phyloP scores from a whole-genome alignment of 495 filamentous ascomycete species.

The Aspergillus ostianus region DNA sequence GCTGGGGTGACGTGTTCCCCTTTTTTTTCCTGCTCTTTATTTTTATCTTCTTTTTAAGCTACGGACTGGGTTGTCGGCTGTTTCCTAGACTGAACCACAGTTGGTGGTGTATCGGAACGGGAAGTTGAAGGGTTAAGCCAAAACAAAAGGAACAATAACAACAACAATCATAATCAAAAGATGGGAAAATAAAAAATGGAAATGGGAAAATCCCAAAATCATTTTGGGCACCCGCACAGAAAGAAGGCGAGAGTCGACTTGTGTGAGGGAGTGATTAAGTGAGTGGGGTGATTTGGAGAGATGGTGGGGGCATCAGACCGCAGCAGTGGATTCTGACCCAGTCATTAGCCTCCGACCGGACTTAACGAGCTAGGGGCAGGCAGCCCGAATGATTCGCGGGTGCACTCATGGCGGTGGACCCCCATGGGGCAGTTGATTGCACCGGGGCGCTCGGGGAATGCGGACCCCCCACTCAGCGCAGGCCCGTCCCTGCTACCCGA shows the following conservation, averaged over 20 bases:
- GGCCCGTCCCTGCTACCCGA: constrained; percentile 24
- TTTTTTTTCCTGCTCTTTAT: neutral
- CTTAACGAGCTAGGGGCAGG: constrained; percentile 8
- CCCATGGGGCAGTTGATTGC: constrained; percentile 16
- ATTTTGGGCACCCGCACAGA: neutral
- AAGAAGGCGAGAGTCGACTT: too few relatives aligned
- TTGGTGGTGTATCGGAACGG: neutral
- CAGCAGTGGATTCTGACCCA: neutral
- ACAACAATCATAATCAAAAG: too few relatives aligned
- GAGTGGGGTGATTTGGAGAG: too few relatives aligned
- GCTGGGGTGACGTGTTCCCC: constrained; percentile 13
- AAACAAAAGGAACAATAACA: constrained; percentile 3
- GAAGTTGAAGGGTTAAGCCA: neutral
- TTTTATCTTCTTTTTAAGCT: neutral
- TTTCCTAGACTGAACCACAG: neutral
- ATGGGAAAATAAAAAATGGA: constrained; percentile 2
- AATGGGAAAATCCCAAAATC: neutral
- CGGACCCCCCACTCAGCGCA: constrained; percentile 24
- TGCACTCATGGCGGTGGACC: constrained; percentile 6
- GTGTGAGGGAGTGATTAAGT: constrained; percentile 3
- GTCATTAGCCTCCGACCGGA: constrained; percentile 9
- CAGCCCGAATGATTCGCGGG: neutral
- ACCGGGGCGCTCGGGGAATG: constrained; percentile 23
- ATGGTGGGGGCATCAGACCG: too few relatives aligned
- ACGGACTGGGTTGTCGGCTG: neutral